Evolutionary conservation across 192 early-diverging fungal genomes (phyloP), one percentile per base, ranked within the genome.

Genomic region (Cladochytrium replicatum): DNA sequence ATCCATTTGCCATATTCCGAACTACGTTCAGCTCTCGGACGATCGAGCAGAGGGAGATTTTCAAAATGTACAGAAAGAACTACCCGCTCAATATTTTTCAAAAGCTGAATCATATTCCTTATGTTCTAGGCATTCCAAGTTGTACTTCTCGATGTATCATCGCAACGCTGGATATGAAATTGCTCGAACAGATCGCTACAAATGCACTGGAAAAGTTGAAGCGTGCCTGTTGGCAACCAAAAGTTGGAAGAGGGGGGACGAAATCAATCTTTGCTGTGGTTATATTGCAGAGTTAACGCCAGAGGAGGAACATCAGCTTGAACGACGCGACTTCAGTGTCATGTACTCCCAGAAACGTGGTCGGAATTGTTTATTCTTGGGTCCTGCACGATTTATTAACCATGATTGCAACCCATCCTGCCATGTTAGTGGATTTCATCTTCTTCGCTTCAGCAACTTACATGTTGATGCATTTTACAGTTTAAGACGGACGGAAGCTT

Each of bases 351-450:
- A 59, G 25, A 71, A 70, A 52, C 59, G 70, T 30, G 69, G 65
- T 6, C 55, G 56, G 49, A 72, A 68, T 60, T 80, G 76, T 45
- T 43, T 84, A 27, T 79, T 86, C 38, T 55, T 82, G 27, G 84
- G 84, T 13, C 84, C 84, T 1, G 84, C 80, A 1, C 67, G 84
- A 8, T 86, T 86, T 54, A 75, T 79, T 30, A 86, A 86, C 59
- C 84, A 86, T 54, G 81, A 86, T 55, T 86, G 84, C 54, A 54
- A 68, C 38, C 72, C 84, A 1, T 83, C 82, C 41, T 71, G 68
- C 47, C 58, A 68, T 55, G 70, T 72, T 47, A 4, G 32, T 22
- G n/a, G 40, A 41, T 15, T 13, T 50, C 6, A 15, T 49, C 8
- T 7, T n/a, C 29, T 6, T 6, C 13, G 55, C 41, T 22, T 32